Conservation (phyloP, 345 rosid genomes). For the Gynandropsis gynandra region DNA sequence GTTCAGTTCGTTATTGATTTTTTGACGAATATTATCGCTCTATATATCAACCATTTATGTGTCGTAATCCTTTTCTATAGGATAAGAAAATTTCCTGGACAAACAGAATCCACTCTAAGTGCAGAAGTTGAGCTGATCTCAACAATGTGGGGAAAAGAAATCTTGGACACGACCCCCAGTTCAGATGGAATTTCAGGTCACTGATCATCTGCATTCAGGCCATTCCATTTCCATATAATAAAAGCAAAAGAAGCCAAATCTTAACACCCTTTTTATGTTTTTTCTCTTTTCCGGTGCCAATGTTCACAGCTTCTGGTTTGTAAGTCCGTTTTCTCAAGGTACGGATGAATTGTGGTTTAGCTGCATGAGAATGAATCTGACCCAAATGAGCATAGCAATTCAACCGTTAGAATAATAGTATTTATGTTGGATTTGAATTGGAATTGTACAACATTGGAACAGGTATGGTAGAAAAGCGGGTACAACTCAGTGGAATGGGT, state of each 20-base stretch:
- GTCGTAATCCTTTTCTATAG: constrained; percentile 25
- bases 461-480: constrained; percentile 92
- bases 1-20: too few species aligned
- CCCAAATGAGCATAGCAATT: too few species aligned
- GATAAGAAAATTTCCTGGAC: constrained; percentile 81
- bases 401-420: too few species aligned
- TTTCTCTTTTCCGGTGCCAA: constrained; percentile 83
- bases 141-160: constrained; percentile 66
- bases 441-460: too few species aligned
- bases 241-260: too few species aligned
- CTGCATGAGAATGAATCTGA: too few species aligned
- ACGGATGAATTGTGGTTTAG: neutral
- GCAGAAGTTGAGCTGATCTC: too few species aligned
- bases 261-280: too few species aligned
- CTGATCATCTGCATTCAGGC: constrained; percentile 19
- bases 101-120: constrained; percentile 82
- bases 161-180: constrained; percentile 78
- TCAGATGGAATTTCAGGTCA: too few species aligned
- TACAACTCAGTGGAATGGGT: constrained; percentile 85
- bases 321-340: constrained; percentile 82
- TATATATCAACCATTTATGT: too few species aligned
- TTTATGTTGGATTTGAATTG: too few species aligned
- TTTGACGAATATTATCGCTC: too few species aligned
- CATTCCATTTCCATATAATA: neutral
- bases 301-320: constrained; percentile 81